A percentile compares a stretch with the other conserved stretches of the same genome.
These are phyloP conservation scores for Dimargaris cristalligena DNA, from an alignment of 192 early-diverging fungal species.

Conservation along the genomic window DNA sequence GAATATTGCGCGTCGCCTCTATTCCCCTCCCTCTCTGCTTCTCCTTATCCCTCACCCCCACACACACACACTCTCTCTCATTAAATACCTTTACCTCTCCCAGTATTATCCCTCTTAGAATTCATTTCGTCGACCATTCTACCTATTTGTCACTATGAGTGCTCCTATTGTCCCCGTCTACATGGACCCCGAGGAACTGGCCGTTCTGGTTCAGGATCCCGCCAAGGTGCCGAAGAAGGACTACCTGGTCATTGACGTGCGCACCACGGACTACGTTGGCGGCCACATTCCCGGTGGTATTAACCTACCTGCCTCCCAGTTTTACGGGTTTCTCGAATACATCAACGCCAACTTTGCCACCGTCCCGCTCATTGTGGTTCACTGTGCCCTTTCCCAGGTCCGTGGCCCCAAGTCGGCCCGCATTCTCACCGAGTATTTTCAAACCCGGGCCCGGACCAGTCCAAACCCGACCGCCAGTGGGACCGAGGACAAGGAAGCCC, in stretches of 20 bases:
- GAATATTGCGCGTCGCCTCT: too few relatives aligned
- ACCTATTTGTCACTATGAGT: too few relatives aligned
- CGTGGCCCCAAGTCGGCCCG: conserved; percentile 58
- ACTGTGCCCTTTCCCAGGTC: conserved; percentile 75
- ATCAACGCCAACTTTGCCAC: conserved; percentile 31
- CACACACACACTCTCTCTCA: too few relatives aligned
- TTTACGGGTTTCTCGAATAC: conserved; percentile 26
- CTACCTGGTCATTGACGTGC: conserved; percentile 60
- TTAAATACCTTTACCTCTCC: too few relatives aligned
- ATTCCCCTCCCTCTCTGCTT: too few relatives aligned
- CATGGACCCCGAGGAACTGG: conserved; percentile 26
- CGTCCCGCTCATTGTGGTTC: conserved; percentile 60
- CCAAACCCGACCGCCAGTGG: too few relatives aligned
- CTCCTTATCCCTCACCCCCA: too few relatives aligned
- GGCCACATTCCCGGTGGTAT: conserved; percentile 66
- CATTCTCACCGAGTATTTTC: conserved; percentile 34
- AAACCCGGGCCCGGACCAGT: conserved; percentile 11
- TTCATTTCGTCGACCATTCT: too few relatives aligned
- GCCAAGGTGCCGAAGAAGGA: conserved; percentile 38
- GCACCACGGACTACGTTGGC: conserved; percentile 35
- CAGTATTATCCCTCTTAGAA: too few relatives aligned
- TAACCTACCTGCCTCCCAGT: conserved; percentile 53
- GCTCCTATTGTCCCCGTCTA: conserved; percentile 4
- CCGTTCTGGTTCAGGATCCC: conserved; percentile 35
- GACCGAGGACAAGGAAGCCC: too few relatives aligned